phyloP scores from a whole-genome alignment of 306 rosid species.

The apple (Malus domestica) region DNA sequence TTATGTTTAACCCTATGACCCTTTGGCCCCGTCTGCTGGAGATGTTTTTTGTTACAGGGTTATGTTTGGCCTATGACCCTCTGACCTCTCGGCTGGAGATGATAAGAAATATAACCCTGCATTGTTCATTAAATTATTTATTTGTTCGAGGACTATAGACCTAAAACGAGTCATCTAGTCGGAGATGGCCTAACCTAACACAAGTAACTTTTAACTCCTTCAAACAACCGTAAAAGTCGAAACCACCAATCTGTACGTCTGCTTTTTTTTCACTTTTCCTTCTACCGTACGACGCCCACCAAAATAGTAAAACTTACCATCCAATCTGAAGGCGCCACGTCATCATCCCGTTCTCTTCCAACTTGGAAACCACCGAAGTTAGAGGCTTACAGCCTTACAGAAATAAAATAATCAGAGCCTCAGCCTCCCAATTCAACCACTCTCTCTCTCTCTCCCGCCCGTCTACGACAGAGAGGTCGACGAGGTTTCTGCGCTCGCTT shows the following conservation, averaged over 20 bases:
- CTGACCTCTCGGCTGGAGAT: accelerated
- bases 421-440: neutral
- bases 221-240: too few species aligned
- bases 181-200: too few species aligned
- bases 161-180: too few species aligned
- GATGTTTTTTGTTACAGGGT: too few species aligned
- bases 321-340: neutral
- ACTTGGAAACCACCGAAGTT: neutral
- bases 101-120: accelerated
- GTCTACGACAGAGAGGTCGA: neutral
- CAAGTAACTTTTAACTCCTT: too few species aligned
- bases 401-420: neutral
- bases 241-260: neutral
- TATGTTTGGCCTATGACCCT: too few species aligned
- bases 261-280: neutral
- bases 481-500: constrained; percentile 6
- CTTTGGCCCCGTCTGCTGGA: too few species aligned
- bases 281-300: neutral
- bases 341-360: neutral
- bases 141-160: accelerated
- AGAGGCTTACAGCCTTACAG: neutral
- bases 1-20: too few species aligned
- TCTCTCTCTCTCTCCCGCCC: neutral
- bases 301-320: neutral
- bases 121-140: too few species aligned